Base-by-base conservation (phyloP, 495 filamentous ascomycete species). In the Penicillium argentinense region DNA sequence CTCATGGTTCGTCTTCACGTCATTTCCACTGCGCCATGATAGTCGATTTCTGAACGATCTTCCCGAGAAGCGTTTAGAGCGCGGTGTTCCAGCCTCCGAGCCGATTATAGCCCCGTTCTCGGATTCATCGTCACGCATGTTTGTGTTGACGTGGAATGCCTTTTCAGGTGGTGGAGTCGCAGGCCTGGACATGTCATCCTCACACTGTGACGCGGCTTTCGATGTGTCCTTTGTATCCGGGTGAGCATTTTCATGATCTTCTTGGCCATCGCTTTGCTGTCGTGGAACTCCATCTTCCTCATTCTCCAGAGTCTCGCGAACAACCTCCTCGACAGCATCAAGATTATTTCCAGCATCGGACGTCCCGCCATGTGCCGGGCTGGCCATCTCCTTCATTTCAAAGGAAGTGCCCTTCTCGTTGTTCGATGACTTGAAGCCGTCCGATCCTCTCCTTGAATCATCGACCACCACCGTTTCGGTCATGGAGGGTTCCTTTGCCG, bases 81-180 rank as follows among this genome's bases (percentile, higher is more conserved):
- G 57, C 16, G 50, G 45, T n/a, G 67, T 53, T 4, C 47, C 67
- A 2, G 48, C 47, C 19, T 73, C 67, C 0, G 69, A 71, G 13
- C 67, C 69, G 17, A 68, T 27, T 14, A 69, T 55, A 21, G 67
- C 69, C 1, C 64, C 68, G 24, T 63, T 52, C 28, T 69, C 69
- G n/a, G 69, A 73, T 17, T 55, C 57, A 37, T 62, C 69, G 6
- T 62, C 56, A 5, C 39, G 49, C 4, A 64, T 48, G 2, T 47
- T 38, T 12, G 47, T 18, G 9, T 33, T 21, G 14, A 14, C 49
- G 22, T n/a, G 54, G 45, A 41, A 44, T 47, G 29, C n/a, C n/a
- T 32, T 23, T 7, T 21, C 29, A 2, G 41, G 27, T 7, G 18
- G 40, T 3, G 47, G 33, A 25, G 41, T 42, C 12, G 36, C 17